Percentiles rank a stretch among this genome's conserved stretches.
Conservation (phyloP, 208 protist genomes). For the Entamoeba histolytica region DNA sequence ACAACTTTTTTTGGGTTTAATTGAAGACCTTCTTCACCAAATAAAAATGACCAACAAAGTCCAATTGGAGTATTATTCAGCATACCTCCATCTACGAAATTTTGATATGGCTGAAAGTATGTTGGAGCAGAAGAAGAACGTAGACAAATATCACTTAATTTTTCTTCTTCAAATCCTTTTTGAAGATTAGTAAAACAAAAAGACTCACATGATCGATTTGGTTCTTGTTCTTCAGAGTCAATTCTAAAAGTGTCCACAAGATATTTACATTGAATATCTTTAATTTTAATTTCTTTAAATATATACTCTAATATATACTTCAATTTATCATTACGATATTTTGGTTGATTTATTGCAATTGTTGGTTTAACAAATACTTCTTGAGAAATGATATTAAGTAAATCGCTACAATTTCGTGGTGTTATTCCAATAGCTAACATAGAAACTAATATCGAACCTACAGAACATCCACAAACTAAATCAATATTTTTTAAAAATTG, state of each 20-base stretch:
- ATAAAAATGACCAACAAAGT: background rate
- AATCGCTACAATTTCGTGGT: background rate
- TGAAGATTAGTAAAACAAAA: background rate
- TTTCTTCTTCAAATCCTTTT: background rate
- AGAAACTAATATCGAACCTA: background rate
- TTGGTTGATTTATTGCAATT: background rate
- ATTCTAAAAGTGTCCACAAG: background rate
- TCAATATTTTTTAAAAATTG: background rate
- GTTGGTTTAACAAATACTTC: background rate
- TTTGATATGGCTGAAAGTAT: background rate
- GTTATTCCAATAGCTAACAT: background rate
- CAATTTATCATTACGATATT: background rate
- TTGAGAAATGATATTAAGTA: background rate
- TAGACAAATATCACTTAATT: background rate
- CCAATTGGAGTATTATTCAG: background rate
- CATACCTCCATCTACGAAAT: background rate
- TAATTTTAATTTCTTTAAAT: background rate
- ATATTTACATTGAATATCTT: background rate
- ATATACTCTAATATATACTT: background rate
- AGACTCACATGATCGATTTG: background rate
- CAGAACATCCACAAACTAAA: background rate
- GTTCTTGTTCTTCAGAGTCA: background rate
- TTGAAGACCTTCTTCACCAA: background rate
- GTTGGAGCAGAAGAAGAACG: background rate
- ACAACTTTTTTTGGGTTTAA: background rate